A percentile compares a stretch with the other conserved stretches of the same genome.
phyloP scores from a whole-genome alignment of 352 stramenopile species.

The Pythium aquatile region DNA sequence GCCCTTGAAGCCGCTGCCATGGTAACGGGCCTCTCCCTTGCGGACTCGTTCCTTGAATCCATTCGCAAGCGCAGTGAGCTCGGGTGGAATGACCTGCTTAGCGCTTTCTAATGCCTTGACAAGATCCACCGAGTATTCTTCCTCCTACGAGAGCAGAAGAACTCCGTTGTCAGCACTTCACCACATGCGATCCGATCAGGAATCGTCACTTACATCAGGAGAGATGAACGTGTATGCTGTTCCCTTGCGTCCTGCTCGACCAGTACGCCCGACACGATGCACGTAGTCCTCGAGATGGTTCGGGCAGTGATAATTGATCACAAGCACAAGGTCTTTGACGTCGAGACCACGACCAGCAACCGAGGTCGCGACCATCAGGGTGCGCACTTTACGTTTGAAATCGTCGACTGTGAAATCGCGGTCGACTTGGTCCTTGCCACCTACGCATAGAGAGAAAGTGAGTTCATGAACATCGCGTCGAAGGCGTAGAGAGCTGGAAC shows the following conservation, averaged over 20 bases:
- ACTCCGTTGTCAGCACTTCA: constrained; percentile 4
- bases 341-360: constrained; percentile 98
- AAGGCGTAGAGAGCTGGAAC: background rate
- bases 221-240: constrained; percentile 99
- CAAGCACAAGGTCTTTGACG: constrained; percentile 96
- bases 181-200: background rate
- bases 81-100: constrained; percentile 75
- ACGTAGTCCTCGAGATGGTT: constrained; percentile 99
- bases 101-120: constrained; percentile 94
- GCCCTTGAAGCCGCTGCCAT: constrained; percentile 96
- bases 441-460: constrained; percentile 32
- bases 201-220: constrained; percentile 68
- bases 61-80: constrained; percentile 92
- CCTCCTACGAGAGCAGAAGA: constrained; percentile 69
- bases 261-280: constrained; percentile 97
- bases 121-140: constrained; percentile 97
- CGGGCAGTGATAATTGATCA: constrained; percentile 99
- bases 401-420: constrained; percentile 98
- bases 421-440: constrained; percentile 99
- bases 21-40: constrained; percentile 94
- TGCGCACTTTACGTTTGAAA: constrained; percentile 96
- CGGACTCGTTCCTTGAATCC: constrained; percentile 90
- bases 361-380: constrained; percentile 93
- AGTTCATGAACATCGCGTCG: constrained; percentile 2
- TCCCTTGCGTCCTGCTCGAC: constrained; percentile 93